Evolutionary conservation across 768 basidiomycete species (phyloP).

Genomic region (Gymnopilus junonius): DNA sequence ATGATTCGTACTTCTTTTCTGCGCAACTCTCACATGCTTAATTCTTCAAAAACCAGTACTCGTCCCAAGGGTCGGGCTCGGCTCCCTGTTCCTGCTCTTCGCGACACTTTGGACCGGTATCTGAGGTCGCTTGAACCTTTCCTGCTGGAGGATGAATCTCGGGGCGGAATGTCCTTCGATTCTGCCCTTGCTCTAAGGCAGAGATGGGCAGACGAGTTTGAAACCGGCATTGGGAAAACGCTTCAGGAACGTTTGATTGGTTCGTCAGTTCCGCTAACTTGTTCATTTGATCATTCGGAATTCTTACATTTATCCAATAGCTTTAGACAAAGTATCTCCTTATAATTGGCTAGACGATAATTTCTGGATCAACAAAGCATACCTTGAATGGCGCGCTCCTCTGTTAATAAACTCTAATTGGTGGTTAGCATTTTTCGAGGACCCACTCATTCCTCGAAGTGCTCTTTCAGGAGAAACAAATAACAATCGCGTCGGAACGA

Average conservation of each 20-base stretch:
- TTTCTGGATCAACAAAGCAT: constrained; percentile 88
- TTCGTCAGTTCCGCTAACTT: constrained; percentile 35
- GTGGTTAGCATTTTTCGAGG: constrained; percentile 90
- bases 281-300: constrained; percentile 3
- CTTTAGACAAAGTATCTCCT: constrained; percentile 81
- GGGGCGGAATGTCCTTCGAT: constrained; percentile 54
- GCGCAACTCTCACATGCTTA: constrained; percentile 22
- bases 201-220: constrained; percentile 72
- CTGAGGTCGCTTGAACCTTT: constrained; percentile 79
- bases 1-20: constrained; percentile 29
- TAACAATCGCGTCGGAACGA: constrained; percentile 50
- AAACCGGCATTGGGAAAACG: constrained; percentile 64
- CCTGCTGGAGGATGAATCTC: constrained; percentile 72
- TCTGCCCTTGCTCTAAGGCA: constrained; percentile 56
- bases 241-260: constrained; percentile 80
- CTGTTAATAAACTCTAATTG: constrained; percentile 92
- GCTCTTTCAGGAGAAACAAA: constrained; percentile 41
- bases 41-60: constrained; percentile 20
- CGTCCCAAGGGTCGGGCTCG: constrained; percentile 54
- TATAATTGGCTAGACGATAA: constrained; percentile 96
- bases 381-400: constrained; percentile 86
- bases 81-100: constrained; percentile 82
- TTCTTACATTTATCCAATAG: constrained; percentile 38
- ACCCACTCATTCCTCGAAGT: constrained; percentile 59
- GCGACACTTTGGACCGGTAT: constrained; percentile 77